Percentiles rank a stretch among this genome's conserved stretches.
These are phyloP conservation scores for Podaxis sp. DNA, from an alignment of 768 basidiomycete genomes.

Conservation along the genomic window DNA sequence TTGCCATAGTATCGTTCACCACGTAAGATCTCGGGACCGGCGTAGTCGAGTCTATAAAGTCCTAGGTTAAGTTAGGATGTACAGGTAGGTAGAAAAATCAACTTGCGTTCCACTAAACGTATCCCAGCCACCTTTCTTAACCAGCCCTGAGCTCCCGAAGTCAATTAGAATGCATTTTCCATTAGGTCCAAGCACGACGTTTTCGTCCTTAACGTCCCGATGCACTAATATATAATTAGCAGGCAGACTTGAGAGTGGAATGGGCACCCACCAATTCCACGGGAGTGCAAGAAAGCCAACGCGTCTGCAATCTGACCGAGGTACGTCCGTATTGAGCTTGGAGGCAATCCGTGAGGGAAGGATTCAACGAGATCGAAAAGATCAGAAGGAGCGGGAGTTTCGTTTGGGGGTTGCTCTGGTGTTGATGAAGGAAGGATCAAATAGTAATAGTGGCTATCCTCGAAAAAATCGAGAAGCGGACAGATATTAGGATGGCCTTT, in stretches of 20 bases:
- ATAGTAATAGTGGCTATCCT: conserved; percentile 95
- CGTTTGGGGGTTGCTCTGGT: conserved; percentile 52
- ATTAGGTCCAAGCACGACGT: conserved; percentile 78
- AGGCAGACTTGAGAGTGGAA: conserved; percentile 1
- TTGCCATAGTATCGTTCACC: conserved; percentile 95
- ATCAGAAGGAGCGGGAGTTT: conserved; percentile 67
- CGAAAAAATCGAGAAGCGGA: conserved; percentile 93
- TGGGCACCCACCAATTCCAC: conserved; percentile 77
- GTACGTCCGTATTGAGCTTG: conserved; percentile 74
- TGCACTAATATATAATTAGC: conserved; percentile 57
- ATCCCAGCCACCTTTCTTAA: conserved; percentile 85
- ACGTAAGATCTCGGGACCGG: conserved; percentile 93
- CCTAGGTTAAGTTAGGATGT: conserved; percentile 15
- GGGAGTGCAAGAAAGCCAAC: conserved; percentile 81
- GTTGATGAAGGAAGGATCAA: conserved; percentile 81
- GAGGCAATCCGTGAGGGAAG: conserved; percentile 81
- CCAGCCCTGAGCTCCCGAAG: conserved; percentile 90
- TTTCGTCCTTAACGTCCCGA: conserved; percentile 98
- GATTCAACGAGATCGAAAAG: conserved; percentile 94
- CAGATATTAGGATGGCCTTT: conserved; percentile 96
- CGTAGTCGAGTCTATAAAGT: conserved; percentile 76
- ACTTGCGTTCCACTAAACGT: conserved; percentile 92
- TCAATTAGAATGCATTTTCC: conserved; percentile 93
- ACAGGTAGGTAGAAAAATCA: conserved; percentile 7
- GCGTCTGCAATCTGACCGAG: conserved; percentile 95